These are phyloP conservation scores for Rosa chinensis DNA, from an alignment of 306 rosid species.

Conservation along the genomic window DNA sequence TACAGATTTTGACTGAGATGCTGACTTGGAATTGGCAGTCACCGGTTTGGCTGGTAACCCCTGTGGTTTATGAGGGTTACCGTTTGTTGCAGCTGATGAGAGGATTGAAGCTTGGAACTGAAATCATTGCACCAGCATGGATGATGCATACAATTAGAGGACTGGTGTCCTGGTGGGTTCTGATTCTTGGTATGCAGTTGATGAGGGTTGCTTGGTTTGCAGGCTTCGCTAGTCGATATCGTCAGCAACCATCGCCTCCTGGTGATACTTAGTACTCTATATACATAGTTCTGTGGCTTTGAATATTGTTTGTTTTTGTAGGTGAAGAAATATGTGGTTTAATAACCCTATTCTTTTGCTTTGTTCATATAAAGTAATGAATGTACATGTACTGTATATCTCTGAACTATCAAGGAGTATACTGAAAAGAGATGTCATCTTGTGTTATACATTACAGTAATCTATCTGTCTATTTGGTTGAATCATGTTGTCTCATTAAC, in stretches of 20 bases:
- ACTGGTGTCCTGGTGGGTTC: slow-evolving; percentile 93
- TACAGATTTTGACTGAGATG: slow-evolving; percentile 78
- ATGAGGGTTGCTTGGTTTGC: slow-evolving; percentile 99
- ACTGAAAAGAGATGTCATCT: background rate
- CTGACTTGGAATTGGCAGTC: slow-evolving; percentile 96
- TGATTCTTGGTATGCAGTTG: slow-evolving; percentile 80
- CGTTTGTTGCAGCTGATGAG: slow-evolving; percentile 93
- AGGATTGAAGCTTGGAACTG: slow-evolving; percentile 80
- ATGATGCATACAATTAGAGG: slow-evolving; percentile 69
- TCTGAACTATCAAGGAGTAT: background rate
- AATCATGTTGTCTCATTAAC: background rate
- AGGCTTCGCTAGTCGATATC: slow-evolving; percentile 53
- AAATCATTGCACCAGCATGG: slow-evolving; percentile 81
- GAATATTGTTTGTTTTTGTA: background rate
- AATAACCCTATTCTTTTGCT: slow-evolving; percentile 3
- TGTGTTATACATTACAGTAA: background rate
- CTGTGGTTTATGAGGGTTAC: slow-evolving; percentile 73
- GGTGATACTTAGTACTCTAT: slow-evolving; percentile 28
- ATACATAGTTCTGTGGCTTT: slow-evolving; percentile 7
- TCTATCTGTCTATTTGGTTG: background rate
- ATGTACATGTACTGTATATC: background rate
- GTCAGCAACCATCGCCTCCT: slow-evolving; percentile 28
- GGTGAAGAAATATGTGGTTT: slow-evolving; percentile 18
- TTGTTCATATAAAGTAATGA: background rate
- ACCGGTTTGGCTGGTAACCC: slow-evolving; percentile 95